Percentiles rank a stretch among this genome's conserved stretches.
Conservation (phyloP, 805 yeast genomes). For the Wickerhamiella alocasiicola region DNA sequence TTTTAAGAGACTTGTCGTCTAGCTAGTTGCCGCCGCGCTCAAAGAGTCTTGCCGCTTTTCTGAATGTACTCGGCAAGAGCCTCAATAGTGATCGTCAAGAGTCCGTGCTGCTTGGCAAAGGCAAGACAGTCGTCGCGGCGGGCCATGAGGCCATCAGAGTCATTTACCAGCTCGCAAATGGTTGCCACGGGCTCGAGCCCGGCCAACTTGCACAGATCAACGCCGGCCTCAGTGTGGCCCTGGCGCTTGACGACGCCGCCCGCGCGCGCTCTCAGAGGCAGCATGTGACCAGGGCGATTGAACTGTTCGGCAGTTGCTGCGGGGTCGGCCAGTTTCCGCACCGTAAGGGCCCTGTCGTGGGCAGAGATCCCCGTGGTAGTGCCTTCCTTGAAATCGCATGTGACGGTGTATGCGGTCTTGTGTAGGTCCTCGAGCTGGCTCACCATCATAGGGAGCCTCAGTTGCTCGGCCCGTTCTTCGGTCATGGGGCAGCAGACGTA, state of each 20-base stretch:
- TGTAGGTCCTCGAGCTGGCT: constrained; percentile 63
- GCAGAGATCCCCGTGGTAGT: constrained; percentile 97
- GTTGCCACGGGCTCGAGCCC: constrained; percentile 78
- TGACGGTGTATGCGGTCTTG: constrained; percentile 92
- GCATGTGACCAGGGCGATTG: constrained; percentile 84
- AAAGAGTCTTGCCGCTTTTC: no score
- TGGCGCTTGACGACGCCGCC: constrained; percentile 71
- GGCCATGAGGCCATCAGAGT: constrained; percentile 91
- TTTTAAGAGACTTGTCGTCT: no score
- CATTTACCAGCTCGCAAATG: constrained; percentile 87
- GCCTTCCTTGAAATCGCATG: constrained; percentile 74
- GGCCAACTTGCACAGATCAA: constrained; percentile 67
- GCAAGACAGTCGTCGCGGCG: constrained; percentile 72
- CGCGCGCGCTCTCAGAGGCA: constrained; percentile 82
- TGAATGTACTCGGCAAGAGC: constrained; percentile 49
- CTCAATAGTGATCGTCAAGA: constrained; percentile 71
- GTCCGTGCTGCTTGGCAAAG: constrained; percentile 48
- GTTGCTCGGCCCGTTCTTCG: constrained; percentile 60
- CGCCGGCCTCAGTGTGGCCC: constrained; percentile 97
- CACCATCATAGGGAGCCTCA: constrained; percentile 71
- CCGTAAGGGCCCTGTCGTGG: constrained; percentile 81
- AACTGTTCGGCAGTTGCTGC: constrained; percentile 48
- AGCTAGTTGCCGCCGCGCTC: no score
- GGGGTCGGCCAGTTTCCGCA: constrained; percentile 54
- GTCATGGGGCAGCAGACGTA: constrained; percentile 87